These are phyloP conservation scores for Termitomyces titanicus DNA, from an alignment of 768 basidiomycete genomes.

Conservation along the genomic window DNA sequence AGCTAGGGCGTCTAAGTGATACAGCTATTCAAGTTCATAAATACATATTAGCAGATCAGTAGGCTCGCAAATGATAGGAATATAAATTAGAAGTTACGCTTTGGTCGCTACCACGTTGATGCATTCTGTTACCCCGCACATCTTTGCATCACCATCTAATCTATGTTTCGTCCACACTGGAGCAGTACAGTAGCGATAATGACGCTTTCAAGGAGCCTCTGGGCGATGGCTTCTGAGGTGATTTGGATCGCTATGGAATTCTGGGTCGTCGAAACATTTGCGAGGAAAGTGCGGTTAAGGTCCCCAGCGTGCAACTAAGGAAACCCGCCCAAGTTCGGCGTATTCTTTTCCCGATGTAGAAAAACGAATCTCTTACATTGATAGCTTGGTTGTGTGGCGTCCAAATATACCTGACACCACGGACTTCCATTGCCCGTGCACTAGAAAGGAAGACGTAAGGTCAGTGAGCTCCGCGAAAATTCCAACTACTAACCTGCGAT, in stretches of 20 bases:
- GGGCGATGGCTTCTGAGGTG: conserved; percentile 50
- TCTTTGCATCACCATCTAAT: conserved; percentile 26
- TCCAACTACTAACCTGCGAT: conserved; percentile 31
- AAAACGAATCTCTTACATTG: conserved; percentile 36
- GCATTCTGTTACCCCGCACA: not conserved
- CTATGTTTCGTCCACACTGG: conserved; percentile 61
- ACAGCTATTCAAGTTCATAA: not conserved
- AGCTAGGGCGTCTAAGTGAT: too few relatives aligned
- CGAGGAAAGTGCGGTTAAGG: conserved; percentile 36
- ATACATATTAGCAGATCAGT: not conserved
- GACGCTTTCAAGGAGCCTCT: conserved; percentile 48
- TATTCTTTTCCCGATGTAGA: not conserved
- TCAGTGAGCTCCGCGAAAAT: not conserved
- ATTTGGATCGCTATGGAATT: conserved; percentile 50
- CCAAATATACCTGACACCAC: conserved; percentile 52
- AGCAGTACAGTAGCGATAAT: conserved; percentile 52
- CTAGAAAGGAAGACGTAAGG: conserved; percentile 19
- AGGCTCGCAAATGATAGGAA: too few relatives aligned
- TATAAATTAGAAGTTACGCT: too few relatives aligned
- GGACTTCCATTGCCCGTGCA: conserved; percentile 48
- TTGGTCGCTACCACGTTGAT: too few relatives aligned
- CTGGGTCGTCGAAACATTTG: conserved; percentile 43
- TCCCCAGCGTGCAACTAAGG: conserved; percentile 44
- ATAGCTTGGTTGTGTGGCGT: conserved; percentile 49
- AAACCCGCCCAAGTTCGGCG: not conserved